phyloP scores from a whole-genome alignment of 768 basidiomycete genomes.

The Sistotremastrum niveocremeum region DNA sequence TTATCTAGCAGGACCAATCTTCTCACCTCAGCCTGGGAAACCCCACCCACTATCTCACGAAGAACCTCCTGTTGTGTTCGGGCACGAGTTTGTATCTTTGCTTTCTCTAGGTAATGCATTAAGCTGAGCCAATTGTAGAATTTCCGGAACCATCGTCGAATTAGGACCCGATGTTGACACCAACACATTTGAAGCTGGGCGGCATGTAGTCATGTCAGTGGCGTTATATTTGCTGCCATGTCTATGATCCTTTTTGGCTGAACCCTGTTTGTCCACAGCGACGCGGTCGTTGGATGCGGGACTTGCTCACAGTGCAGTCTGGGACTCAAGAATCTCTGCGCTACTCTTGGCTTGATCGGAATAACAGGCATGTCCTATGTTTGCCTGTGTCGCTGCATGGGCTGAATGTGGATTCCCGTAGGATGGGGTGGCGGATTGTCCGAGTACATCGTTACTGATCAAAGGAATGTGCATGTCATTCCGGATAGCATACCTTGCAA shows the following conservation, averaged over 20 bases:
- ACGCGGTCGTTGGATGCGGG: slow-evolving; percentile 11
- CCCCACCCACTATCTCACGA: slow-evolving; percentile 27
- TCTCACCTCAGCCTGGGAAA: slow-evolving; percentile 18
- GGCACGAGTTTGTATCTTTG: slow-evolving; percentile 27
- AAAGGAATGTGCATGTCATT: slow-evolving; percentile 23
- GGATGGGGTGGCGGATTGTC: slow-evolving; percentile 31
- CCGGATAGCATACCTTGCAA: slow-evolving; percentile 25
- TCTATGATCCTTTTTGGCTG: background rate
- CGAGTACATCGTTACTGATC: slow-evolving; percentile 26
- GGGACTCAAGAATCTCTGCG: slow-evolving; percentile 23
- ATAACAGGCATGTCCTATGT: slow-evolving; percentile 6
- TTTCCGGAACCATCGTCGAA: slow-evolving; percentile 6
- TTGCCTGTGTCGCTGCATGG: slow-evolving; percentile 15
- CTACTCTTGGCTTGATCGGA: slow-evolving; percentile 22
- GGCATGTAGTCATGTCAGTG: slow-evolving; percentile 17
- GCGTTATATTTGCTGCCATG: background rate
- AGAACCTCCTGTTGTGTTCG: slow-evolving; percentile 27
- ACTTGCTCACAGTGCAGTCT: slow-evolving; percentile 22
- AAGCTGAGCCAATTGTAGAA: slow-evolving; percentile 2
- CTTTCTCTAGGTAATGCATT: background rate
- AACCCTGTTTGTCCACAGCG: background rate
- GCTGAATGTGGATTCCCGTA: slow-evolving; percentile 5
- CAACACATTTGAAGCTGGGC: slow-evolving; percentile 21
- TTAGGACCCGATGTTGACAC: slow-evolving; percentile 21
- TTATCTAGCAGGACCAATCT: slow-evolving; percentile 17